phyloP scores from a whole-genome alignment of 2,329 filamentous ascomycete genomes.

The Endothia cerciana region DNA sequence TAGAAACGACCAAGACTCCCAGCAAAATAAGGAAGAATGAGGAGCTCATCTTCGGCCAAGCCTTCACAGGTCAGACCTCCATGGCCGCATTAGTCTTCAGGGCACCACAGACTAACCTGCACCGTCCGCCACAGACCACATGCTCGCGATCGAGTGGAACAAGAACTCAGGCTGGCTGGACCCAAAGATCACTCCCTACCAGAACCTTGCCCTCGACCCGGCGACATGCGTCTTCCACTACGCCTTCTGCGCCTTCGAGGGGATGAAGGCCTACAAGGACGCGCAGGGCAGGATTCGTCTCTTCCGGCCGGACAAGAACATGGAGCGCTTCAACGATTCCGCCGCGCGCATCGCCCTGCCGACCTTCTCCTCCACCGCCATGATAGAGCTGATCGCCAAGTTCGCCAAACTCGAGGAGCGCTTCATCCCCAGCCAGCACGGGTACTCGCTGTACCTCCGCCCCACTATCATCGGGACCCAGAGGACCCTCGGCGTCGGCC shows the following conservation, averaged over 20 bases:
- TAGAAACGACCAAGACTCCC: constrained; percentile 76
- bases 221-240: constrained; percentile 98
- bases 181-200: constrained; percentile 87
- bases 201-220: constrained; percentile 95
- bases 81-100: neutral
- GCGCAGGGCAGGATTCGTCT: constrained; percentile 76
- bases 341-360: constrained; percentile 90
- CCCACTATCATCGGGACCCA: constrained; percentile 98
- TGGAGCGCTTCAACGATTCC: constrained; percentile 91
- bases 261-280: constrained; percentile 99
- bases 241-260: constrained; percentile 97
- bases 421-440: constrained; percentile 84
- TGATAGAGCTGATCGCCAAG: constrained; percentile 81
- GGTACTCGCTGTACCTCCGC: constrained; percentile 93
- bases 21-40: constrained; percentile 75
- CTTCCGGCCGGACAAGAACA: constrained; percentile 95
- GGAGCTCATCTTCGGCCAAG: constrained; percentile 85
- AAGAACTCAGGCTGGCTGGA: constrained; percentile 80
- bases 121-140: constrained; percentile 71
- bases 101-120: neutral
- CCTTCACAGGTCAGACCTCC: constrained; percentile 75
- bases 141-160: constrained; percentile 95
- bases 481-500: constrained; percentile 86
- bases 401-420: constrained; percentile 81
- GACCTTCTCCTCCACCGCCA: constrained; percentile 73